Evolutionary conservation across 768 basidiomycete genomes (phyloP).

Genomic region (Leccinum uliginosum): DNA sequence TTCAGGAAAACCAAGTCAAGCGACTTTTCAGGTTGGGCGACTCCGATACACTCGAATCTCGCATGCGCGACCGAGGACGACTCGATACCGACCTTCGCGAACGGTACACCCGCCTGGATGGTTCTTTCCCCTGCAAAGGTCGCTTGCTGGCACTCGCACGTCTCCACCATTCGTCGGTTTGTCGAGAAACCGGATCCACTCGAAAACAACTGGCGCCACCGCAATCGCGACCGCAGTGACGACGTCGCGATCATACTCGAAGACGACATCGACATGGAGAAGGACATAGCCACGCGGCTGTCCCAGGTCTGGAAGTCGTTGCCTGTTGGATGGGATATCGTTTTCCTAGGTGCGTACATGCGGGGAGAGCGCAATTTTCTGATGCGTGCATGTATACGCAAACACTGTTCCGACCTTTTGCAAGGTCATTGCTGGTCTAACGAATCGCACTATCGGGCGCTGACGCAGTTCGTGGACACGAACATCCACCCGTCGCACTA

Average conservation of each 20-base stretch:
- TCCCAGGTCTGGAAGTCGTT: constrained; percentile 45
- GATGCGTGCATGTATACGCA: neutral
- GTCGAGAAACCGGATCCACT: constrained; percentile 26
- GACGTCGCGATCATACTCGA: constrained; percentile 58
- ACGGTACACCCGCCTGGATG: constrained; percentile 40
- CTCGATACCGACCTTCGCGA: constrained; percentile 31
- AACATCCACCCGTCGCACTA: constrained; percentile 52
- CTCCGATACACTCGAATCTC: constrained; percentile 17
- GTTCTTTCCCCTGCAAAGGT: constrained; percentile 56
- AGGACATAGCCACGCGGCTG: constrained; percentile 45
- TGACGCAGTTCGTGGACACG: constrained; percentile 18
- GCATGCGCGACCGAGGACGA: constrained; percentile 43
- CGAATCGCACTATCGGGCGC: constrained; percentile 46
- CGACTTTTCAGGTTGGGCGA: neutral
- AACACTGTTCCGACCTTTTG: neutral
- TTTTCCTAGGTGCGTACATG: constrained; percentile 55
- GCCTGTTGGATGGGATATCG: constrained; percentile 66
- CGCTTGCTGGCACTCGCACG: constrained; percentile 72
- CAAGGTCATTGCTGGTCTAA: constrained; percentile 80
- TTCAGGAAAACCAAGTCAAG: neutral
- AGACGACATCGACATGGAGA: constrained; percentile 79
- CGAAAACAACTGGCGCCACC: neutral
- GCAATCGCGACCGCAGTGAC: constrained; percentile 10
- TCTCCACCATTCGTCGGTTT: constrained; percentile 46
- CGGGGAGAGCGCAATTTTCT: neutral